A percentile compares a stretch with the other conserved stretches of the same genome.
These are phyloP conservation scores for Chaetomium fimeti DNA, from an alignment of 495 filamentous ascomycete genomes.

Conservation along the genomic window DNA sequence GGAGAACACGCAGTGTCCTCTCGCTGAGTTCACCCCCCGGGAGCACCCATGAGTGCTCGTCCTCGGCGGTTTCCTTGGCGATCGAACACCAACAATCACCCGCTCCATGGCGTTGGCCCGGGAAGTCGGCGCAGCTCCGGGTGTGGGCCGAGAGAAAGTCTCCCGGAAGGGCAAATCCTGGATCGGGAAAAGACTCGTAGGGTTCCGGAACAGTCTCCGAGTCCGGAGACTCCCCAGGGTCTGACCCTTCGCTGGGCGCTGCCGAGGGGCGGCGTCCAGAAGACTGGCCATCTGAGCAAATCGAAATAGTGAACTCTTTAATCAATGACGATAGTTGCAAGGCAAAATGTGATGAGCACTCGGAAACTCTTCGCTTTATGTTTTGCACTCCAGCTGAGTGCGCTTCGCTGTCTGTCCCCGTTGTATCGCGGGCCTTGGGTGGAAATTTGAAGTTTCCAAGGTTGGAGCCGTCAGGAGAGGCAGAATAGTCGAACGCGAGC, in stretches of 20 bases:
- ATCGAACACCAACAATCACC: conserved; percentile 45
- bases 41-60: conserved; percentile 27
- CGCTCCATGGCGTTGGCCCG: conserved; percentile 33
- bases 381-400: conserved; percentile 7
- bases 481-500: conserved; percentile 18
- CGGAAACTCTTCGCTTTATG: conserved; percentile 30
- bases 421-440: conserved; percentile 6
- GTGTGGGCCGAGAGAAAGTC: conserved; percentile 41
- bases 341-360: conserved; percentile 33
- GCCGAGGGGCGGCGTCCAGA: conserved; percentile 12
- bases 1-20: conserved; percentile 23
- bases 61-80: conserved; percentile 26
- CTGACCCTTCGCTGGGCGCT: conserved; percentile 14
- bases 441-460: conserved; percentile 15
- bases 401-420: conserved; percentile 3
- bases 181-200: conserved; percentile 31
- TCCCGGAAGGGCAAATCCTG: conserved; percentile 38
- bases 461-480: conserved; percentile 6
- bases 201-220: conserved; percentile 1
- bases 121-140: conserved; percentile 32
- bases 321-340: conserved; percentile 30
- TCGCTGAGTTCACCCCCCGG: conserved; percentile 27
- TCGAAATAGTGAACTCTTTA: conserved; percentile 32
- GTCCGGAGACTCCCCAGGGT: neutral
- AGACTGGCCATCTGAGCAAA: conserved; percentile 17